Percentiles rank a stretch among this genome's conserved stretches.
phyloP scores from a whole-genome alignment of 169 alveolate species.

The Eimeria falciformis region DNA sequence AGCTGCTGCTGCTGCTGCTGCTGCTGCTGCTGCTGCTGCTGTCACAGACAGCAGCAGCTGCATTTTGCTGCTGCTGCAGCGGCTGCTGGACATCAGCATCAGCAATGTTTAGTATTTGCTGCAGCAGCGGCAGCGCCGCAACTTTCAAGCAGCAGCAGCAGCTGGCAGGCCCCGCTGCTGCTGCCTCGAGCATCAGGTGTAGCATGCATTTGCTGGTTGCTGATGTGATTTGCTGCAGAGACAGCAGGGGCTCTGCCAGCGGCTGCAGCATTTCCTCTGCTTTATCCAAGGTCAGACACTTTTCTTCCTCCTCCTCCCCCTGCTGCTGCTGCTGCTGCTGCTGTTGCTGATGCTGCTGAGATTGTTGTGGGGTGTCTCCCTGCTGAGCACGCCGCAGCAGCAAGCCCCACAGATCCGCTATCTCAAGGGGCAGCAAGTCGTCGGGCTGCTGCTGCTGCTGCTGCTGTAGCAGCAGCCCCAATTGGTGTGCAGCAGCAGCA shows the following conservation, averaged over 20 bases:
- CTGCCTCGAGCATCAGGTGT: slow-evolving; percentile 18
- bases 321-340: slow-evolving; percentile 33
- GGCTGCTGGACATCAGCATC: slow-evolving; percentile 8
- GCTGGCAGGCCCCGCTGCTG: slow-evolving; percentile 30
- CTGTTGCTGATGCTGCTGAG: slow-evolving; percentile 8
- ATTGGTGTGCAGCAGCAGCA: slow-evolving; percentile 43
- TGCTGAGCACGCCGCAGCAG: slow-evolving; percentile 21
- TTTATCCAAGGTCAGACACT: not conserved
- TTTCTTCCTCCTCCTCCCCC: not conserved
- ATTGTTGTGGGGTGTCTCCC: not conserved
- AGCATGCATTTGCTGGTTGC: not conserved
- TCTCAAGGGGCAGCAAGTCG: slow-evolving; percentile 34
- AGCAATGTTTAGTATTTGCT: not conserved
- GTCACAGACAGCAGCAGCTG: not conserved
- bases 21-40: slow-evolving; percentile 7
- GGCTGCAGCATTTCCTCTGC: slow-evolving; percentile 49
- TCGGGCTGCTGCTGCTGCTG: slow-evolving; percentile 63
- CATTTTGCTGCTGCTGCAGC: slow-evolving; percentile 33
- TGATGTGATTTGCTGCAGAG: slow-evolving; percentile 6
- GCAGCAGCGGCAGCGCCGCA: slow-evolving; percentile 25
- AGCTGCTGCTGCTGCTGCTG: slow-evolving; percentile 26
- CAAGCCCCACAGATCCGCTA: slow-evolving; percentile 7
- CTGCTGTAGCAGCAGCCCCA: slow-evolving; percentile 52
- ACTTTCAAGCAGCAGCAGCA: slow-evolving; percentile 18
- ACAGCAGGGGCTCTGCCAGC: slow-evolving; percentile 7